phyloP scores from a whole-genome alignment of 352 stramenopile species.

The Blastocystis sp. region DNA sequence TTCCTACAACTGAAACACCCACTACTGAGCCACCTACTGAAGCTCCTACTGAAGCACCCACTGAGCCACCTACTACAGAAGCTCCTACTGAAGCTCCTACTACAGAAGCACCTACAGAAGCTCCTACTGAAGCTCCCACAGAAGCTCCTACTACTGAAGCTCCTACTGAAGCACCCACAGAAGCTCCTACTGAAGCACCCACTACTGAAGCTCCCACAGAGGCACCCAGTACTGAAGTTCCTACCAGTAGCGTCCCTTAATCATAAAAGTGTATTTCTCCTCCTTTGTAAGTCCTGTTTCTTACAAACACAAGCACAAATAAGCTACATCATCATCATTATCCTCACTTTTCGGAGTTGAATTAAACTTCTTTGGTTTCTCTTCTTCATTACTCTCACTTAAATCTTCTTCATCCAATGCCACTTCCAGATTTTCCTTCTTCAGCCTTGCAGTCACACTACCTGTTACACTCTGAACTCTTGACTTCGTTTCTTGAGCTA shows the following conservation, averaged over 20 bases:
- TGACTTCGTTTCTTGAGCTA: constrained; percentile 20
- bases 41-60: too few species aligned
- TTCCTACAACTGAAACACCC: too few species aligned
- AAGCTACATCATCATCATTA: constrained; percentile 22
- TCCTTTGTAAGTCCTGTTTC: neutral
- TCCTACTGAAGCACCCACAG: neutral
- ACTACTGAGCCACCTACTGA: too few species aligned
- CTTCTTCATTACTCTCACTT: neutral
- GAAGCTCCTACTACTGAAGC: neutral
- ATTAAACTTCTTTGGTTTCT: neutral
- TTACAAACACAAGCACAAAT: neutral
- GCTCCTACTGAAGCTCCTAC: neutral
- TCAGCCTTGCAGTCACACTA: neutral
- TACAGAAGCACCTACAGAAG: neutral
- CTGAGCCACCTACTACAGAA: neutral
- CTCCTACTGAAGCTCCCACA: too few species aligned
- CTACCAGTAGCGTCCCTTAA: neutral
- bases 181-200: neutral
- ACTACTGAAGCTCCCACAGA: neutral
- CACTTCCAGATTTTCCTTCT: neutral
- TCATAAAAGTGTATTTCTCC: neutral
- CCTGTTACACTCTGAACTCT: neutral
- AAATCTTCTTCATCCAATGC: neutral
- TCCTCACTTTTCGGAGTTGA: neutral
- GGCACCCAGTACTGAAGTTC: neutral